Conservation (phyloP, 2,329 filamentous ascomycete genomes). For the Neofusicoccum parvum region DNA sequence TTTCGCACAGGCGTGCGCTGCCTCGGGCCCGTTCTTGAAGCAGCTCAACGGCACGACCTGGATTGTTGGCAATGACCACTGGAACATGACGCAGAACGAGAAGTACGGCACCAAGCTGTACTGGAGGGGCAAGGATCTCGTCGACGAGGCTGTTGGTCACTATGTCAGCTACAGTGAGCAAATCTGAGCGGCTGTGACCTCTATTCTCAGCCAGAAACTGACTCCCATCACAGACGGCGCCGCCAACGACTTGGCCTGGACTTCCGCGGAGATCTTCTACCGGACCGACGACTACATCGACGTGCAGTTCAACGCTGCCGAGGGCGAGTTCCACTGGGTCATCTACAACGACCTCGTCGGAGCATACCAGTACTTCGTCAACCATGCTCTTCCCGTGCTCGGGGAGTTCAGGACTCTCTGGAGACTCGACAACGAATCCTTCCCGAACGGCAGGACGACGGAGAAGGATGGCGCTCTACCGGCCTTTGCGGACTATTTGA, state of each 20-base stretch:
- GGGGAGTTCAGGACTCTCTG: constrained; percentile 56
- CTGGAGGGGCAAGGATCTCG: constrained; percentile 46
- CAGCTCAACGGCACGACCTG: constrained; percentile 37
- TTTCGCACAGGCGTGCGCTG: not conserved
- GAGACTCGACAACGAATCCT: constrained; percentile 53
- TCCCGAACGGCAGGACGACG: constrained; percentile 50
- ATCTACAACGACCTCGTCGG: constrained; percentile 52
- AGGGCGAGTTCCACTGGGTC: constrained; percentile 57
- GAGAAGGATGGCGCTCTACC: constrained; percentile 51
- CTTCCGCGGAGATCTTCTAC: constrained; percentile 44
- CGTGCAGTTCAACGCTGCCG: constrained; percentile 49
- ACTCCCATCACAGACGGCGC: constrained; percentile 45
- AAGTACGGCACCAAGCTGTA: constrained; percentile 45
- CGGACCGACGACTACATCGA: constrained; percentile 48
- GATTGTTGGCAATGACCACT: constrained; percentile 44
- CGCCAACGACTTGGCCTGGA: constrained; percentile 51
- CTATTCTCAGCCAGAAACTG: not conserved
- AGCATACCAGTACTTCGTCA: constrained; percentile 61
- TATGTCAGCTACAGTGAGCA: constrained; percentile 48
- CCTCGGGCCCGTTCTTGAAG: constrained; percentile 34
- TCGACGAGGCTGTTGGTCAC: constrained; percentile 45
- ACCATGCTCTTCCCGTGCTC: constrained; percentile 50
- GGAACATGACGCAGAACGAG: constrained; percentile 45
- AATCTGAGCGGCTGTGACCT: too few relatives aligned
- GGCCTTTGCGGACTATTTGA: constrained; percentile 45